Conservation (phyloP, 78 protist species). For the Guillardia theta region DNA sequence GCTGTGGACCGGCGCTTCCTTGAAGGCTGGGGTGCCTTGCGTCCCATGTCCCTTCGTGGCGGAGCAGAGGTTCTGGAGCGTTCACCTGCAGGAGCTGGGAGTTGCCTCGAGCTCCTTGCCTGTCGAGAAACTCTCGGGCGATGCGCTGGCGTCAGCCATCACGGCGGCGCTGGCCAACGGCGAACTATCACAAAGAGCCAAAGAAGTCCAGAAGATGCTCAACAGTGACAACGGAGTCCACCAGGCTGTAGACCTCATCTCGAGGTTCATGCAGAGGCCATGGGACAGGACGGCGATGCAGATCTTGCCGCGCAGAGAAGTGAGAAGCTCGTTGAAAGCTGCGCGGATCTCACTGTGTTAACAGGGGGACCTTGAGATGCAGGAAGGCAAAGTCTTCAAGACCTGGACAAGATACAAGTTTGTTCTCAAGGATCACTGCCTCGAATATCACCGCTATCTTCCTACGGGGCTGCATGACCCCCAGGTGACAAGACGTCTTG, state of each 20-base stretch:
- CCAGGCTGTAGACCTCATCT: constrained; percentile 3
- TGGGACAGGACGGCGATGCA: constrained; percentile 38
- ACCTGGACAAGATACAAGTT: constrained; percentile 18
- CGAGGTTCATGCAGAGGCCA: constrained; percentile 35
- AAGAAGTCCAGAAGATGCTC: not conserved
- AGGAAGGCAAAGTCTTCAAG: not conserved
- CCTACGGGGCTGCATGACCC: not conserved
- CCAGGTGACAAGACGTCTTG: not conserved
- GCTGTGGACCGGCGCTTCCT: not conserved
- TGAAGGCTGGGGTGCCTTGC: not conserved
- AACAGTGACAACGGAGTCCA: not conserved
- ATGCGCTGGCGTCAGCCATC: constrained; percentile 24
- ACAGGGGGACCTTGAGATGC: constrained; percentile 35
- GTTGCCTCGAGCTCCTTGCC: not conserved
- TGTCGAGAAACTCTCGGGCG: not conserved
- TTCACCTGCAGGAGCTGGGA: not conserved
- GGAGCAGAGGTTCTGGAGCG: not conserved
- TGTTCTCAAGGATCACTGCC: constrained; percentile 34
- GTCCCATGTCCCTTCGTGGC: constrained; percentile 11
- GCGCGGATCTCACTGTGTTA: too few species aligned
- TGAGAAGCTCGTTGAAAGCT: too few species aligned
- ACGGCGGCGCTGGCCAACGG: constrained; percentile 15
- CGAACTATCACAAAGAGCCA: not conserved
- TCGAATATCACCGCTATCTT: constrained; percentile 33
- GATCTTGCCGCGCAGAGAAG: constrained; percentile 21